phyloP scores from a whole-genome alignment of 75 land plant genomes.

The Larix kaempferi region DNA sequence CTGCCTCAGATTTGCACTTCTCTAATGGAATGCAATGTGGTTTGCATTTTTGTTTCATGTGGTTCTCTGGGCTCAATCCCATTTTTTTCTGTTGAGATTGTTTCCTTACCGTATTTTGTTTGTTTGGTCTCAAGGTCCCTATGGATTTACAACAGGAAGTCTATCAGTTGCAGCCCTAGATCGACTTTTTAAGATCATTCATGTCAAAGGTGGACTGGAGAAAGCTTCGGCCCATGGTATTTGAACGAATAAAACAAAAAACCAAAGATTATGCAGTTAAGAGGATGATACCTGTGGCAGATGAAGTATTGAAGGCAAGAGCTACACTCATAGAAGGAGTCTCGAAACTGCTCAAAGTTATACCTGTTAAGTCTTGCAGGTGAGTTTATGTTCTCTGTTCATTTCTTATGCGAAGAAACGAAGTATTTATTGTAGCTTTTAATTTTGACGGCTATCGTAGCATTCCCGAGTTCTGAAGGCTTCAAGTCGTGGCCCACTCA shows the following conservation, averaged over 20 bases:
- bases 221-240: slow-evolving; percentile 50
- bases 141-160: slow-evolving; percentile 9
- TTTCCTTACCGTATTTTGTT: neutral
- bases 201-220: slow-evolving; percentile 35
- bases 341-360: slow-evolving; percentile 40
- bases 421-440: too few relatives aligned
- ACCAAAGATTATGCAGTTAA: slow-evolving; percentile 45
- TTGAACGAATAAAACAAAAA: slow-evolving; percentile 41
- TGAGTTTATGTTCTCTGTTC: slow-evolving; percentile 23
- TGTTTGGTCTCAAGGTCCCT: neutral
- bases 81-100: too few relatives aligned
- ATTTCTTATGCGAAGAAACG: neutral
- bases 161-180: neutral
- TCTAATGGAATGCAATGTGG: too few relatives aligned
- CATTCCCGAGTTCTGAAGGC: too few relatives aligned
- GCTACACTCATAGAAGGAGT: slow-evolving; percentile 47
- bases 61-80: too few relatives aligned
- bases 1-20: too few relatives aligned
- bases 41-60: too few relatives aligned
- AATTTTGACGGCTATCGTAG: too few relatives aligned
- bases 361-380: slow-evolving; percentile 81
- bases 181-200: slow-evolving; percentile 2
- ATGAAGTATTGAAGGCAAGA: slow-evolving; percentile 43
- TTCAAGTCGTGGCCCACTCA: too few relatives aligned
- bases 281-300: slow-evolving; percentile 67